Evolutionary conservation across 441 rosid genomes (phyloP).

Genomic region (Bruguiera hainesii): DNA sequence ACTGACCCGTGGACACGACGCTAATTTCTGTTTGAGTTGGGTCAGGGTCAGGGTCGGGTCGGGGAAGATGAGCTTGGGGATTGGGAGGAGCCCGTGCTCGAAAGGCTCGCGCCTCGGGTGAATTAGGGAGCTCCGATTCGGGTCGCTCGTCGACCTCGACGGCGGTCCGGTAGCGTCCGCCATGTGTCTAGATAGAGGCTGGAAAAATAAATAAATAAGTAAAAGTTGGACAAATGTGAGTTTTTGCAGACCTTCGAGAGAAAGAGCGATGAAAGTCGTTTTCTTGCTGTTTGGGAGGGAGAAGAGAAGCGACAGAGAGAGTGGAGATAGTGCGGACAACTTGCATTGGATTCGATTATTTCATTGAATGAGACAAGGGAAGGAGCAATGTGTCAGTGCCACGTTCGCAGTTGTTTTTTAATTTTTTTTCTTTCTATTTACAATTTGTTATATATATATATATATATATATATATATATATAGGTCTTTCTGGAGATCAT

Average conservation of each 20-base stretch:
- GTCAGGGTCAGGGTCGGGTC: conserved; percentile 81
- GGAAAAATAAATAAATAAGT: neutral
- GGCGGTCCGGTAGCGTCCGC: neutral
- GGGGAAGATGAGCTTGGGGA: conserved; percentile 79
- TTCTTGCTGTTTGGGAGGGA: neutral
- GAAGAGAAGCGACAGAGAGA: too few relatives aligned
- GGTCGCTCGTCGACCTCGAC: conserved; percentile 2
- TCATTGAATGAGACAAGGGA: too few relatives aligned
- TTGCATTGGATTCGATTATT: too few relatives aligned
- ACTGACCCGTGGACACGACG: conserved; percentile 53
- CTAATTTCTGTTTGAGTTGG: conserved; percentile 64
- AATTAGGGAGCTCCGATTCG: conserved; percentile 46
- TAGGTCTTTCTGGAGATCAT: too few relatives aligned
- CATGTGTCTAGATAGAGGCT: neutral
- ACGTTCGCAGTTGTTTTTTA: too few relatives aligned
- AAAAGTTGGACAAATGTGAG: neutral
- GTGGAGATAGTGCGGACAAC: too few relatives aligned
- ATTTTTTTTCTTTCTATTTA: too few relatives aligned
- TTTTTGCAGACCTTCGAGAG: neutral
- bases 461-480: too few relatives aligned
- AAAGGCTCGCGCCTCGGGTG: conserved; percentile 87
- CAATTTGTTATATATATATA: too few relatives aligned
- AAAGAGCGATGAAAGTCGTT: neutral
- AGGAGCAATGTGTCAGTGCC: too few relatives aligned
- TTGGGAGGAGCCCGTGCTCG: conserved; percentile 93